Conservation (phyloP, 2,329 filamentous ascomycete genomes). For the Pseudofabraea citricarpa region DNA sequence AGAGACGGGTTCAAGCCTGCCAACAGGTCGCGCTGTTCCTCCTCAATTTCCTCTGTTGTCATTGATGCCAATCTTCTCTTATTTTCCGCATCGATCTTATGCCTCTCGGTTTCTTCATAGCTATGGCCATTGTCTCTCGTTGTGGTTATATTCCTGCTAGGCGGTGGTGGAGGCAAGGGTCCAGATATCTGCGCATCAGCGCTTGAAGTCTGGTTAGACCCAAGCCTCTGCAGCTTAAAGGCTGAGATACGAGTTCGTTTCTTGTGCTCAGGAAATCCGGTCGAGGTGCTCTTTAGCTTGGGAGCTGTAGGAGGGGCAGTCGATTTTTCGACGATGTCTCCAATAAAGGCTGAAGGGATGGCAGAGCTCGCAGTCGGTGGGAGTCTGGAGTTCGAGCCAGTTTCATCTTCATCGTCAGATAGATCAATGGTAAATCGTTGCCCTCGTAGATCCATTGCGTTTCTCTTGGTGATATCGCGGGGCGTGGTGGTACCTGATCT, state of each 20-base stretch:
- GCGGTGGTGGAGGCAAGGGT: constrained; percentile 13
- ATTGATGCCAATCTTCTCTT: constrained; percentile 67
- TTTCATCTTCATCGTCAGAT: constrained; percentile 43
- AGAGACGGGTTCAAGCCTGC: constrained; percentile 69
- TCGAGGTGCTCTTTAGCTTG: constrained; percentile 48
- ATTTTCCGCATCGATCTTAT: constrained; percentile 80
- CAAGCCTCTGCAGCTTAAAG: constrained; percentile 66
- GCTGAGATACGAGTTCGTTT: constrained; percentile 68
- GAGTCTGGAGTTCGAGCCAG: constrained; percentile 16
- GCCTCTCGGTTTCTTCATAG: constrained; percentile 54
- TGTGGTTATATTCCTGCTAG: constrained; percentile 14
- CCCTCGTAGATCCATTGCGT: constrained; percentile 49
- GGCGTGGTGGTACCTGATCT: too few species aligned
- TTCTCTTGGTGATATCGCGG: too few species aligned
- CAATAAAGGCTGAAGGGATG: constrained; percentile 42
- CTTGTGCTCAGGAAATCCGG: constrained; percentile 86
- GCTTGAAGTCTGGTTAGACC: constrained; percentile 7
- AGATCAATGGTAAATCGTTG: constrained; percentile 58
- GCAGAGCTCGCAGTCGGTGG: constrained; percentile 21
- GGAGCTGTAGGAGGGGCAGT: constrained; percentile 61
- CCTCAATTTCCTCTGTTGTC: constrained; percentile 75
- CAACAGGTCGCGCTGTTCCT: constrained; percentile 77
- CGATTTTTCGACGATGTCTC: constrained; percentile 75
- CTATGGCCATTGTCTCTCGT: constrained; percentile 17
- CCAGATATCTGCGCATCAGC: constrained; percentile 10